Base-by-base conservation (phyloP, 2,329 filamentous ascomycete species). In the Fusarium agapanthi region DNA sequence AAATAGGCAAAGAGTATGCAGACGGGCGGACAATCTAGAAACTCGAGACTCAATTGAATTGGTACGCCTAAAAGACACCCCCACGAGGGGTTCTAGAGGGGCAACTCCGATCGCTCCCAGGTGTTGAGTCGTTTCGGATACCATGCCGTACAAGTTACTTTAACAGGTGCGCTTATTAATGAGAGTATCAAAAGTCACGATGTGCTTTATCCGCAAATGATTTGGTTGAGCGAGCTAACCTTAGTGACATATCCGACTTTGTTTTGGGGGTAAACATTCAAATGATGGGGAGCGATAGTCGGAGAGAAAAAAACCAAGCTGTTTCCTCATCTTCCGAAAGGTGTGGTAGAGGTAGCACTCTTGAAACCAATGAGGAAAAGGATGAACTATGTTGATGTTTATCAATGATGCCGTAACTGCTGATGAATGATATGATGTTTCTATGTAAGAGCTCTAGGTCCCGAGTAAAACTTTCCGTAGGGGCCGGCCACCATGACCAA, bases 351-450 rank as follows among this genome's bases (percentile, higher is more conserved):
- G 30, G 47, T 38, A 67, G 60, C 72, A 62, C 55, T 66, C 62
- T 43, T 26, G 43, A 64, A 38, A 62, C 70, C 48, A 70, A 73
- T 47, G 32, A 18, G 61, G 61, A 47, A 70, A 67, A 66, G 61
- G 61, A 72, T 58, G 55, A 61, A 62, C 48, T 73, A 41, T 63
- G 65, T 74, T 61, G 60, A 53, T 67, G 48, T 70, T 74, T 74
- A 67, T 74, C 73, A 75, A 75, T 60, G 56, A 73, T 69, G 61
- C 63, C 44, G 70, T 74, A 67, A 75, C 41, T 61, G 67, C 70
- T 73, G 70, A 72, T 72, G 65, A 69, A 72, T 72, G 56, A 67
- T 71, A 50, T 69, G 67, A 62, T 41, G 53, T 62, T 57, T 69
- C 71, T 67, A 73, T 73, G 40, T 67, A 61, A 67, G 70, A 57